Conservation (phyloP, 768 basidiomycete genomes). For the Termitomyces eurrhizus region DNA sequence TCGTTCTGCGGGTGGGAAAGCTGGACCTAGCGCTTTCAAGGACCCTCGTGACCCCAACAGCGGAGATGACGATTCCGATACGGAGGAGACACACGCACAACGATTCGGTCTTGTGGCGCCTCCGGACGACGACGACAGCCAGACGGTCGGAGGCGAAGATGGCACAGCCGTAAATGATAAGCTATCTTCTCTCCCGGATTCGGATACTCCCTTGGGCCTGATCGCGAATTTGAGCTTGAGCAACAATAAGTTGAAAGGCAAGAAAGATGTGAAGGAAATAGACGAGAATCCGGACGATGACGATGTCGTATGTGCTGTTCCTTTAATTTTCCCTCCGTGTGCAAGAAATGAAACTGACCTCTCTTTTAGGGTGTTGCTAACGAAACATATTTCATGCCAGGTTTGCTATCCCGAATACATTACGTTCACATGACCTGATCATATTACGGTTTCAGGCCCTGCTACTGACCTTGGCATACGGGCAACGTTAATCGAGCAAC, state of each 20-base stretch:
- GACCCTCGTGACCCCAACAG: slow-evolving; percentile 30
- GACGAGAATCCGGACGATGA: slow-evolving; percentile 53
- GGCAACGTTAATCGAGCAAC: slow-evolving; percentile 69
- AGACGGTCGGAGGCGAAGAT: slow-evolving; percentile 26
- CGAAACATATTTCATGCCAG: slow-evolving; percentile 76
- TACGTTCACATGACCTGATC: neutral
- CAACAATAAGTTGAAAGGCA: slow-evolving; percentile 43
- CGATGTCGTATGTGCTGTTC: slow-evolving; percentile 48
- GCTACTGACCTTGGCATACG: slow-evolving; percentile 68
- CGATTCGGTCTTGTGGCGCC: slow-evolving; percentile 16
- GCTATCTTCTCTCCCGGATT: slow-evolving; percentile 55
- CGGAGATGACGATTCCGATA: slow-evolving; percentile 41
- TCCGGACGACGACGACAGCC: slow-evolving; percentile 23
- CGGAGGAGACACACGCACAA: slow-evolving; percentile 29
- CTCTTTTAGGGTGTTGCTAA: slow-evolving; percentile 68
- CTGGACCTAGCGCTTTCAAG: slow-evolving; percentile 41
- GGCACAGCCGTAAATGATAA: slow-evolving; percentile 41
- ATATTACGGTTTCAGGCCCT: slow-evolving; percentile 43
- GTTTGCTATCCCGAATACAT: slow-evolving; percentile 26
- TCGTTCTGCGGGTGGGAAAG: slow-evolving; percentile 41
- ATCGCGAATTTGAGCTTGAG: slow-evolving; percentile 70
- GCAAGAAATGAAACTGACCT: neutral
- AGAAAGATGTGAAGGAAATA: slow-evolving; percentile 34
- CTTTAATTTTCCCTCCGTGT: neutral
- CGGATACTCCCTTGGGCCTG: slow-evolving; percentile 70